Base-by-base conservation (phyloP, 1,284 basidiomycete genomes). In the Cystobasidium slooffiae region DNA sequence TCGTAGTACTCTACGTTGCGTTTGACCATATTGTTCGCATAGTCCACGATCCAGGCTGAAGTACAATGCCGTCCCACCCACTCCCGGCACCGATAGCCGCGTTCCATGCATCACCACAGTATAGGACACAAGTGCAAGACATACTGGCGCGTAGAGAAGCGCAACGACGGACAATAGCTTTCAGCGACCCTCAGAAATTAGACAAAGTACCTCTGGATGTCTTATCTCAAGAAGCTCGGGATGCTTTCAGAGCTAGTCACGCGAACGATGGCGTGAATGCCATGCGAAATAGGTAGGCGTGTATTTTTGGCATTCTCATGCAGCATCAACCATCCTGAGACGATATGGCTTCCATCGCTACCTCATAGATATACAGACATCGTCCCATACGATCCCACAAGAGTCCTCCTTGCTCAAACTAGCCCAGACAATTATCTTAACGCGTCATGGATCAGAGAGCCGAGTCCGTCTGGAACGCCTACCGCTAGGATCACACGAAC, bases 361-460 rank as follows among this genome's bases (percentile, higher is more conserved):
- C n/a, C n/a, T n/a, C n/a, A n/a, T n/a, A 72, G 92, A n/a, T 93
- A 93, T 78, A 68, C 80, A 46, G 87, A 91, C 78, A 86, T 93
- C 66, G 83, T 87, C 64, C 90, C 92, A 0, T 94, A 92, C 81
- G 90, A 94, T 82, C 86, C 89, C 67, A 93, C 90, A 0, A 86
- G 90, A 9, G 88, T 91, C 31, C 80, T 86, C 12, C 85, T 89
- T 12, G 31, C 66, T 10, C 47, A 24, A 8, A 66, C 64, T 20
- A 22, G 47, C 0, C 43, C 69, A 1, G 55, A 52, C 46, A 61
- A 61, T 55, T 94, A 94, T 81, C 80, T 94, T 41, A 93, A 94
- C 78, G 92, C 90, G n/a, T 91, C 87, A 78, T 93, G 91, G 89
- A 88, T 93, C 18, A 84, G 86, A 52, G 92, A 94, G 80, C 82